phyloP scores from a whole-genome alignment of 768 basidiomycete species.

The Trametes maxima region DNA sequence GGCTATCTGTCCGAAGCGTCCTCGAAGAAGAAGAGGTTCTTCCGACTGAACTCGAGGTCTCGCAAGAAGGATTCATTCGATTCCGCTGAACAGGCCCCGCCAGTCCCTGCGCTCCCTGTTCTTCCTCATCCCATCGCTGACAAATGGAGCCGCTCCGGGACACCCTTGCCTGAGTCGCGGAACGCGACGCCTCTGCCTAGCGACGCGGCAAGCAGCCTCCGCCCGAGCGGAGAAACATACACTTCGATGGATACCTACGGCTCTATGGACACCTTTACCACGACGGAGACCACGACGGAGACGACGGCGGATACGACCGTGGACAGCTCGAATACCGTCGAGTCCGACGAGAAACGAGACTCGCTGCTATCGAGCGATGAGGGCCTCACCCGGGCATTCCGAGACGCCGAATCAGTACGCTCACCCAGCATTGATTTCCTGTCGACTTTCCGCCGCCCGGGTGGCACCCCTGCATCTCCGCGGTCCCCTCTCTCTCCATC shows the following conservation, averaged over 20 bases:
- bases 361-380: slow-evolving; percentile 13
- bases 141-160: slow-evolving; percentile 17
- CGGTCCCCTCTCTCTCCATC: slow-evolving; percentile 11
- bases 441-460: slow-evolving; percentile 28
- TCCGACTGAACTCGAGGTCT: slow-evolving; percentile 28
- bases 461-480: slow-evolving; percentile 5
- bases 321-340: slow-evolving; percentile 13
- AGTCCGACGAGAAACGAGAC: slow-evolving; percentile 19
- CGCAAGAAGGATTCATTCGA: slow-evolving; percentile 24
- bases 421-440: slow-evolving; percentile 32
- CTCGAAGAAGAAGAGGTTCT: slow-evolving; percentile 34
- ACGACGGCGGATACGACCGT: not conserved
- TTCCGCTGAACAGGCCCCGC: slow-evolving; percentile 17
- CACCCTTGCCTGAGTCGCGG: slow-evolving; percentile 16
- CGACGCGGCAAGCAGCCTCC: not conserved
- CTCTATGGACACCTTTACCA: slow-evolving; percentile 10
- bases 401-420: slow-evolving; percentile 31
- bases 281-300: not conserved
- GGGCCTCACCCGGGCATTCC: slow-evolving; percentile 28
- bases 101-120: slow-evolving; percentile 23
- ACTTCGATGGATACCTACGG: slow-evolving; percentile 8
- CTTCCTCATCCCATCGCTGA: slow-evolving; percentile 23
- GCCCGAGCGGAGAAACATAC: slow-evolving; percentile 20
- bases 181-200: slow-evolving; percentile 21
- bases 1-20: slow-evolving; percentile 35